These are phyloP conservation scores for Rhodotorula sp. DNA, from an alignment of 1,284 basidiomycete genomes.

Conservation along the genomic window DNA sequence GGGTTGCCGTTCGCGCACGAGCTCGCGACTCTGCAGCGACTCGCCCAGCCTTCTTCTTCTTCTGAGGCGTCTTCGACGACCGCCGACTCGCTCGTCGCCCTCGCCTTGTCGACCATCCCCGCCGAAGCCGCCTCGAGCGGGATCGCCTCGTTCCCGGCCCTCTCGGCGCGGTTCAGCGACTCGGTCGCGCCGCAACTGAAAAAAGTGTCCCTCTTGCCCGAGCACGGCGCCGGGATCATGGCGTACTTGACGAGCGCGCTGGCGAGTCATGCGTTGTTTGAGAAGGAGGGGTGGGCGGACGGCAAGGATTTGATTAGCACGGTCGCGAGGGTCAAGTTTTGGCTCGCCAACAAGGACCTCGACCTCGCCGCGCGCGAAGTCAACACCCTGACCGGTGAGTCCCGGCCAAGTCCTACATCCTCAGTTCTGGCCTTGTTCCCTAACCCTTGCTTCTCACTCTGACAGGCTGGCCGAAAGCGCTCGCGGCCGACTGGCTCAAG, in stretches of 20 bases:
- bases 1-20: slow-evolving; percentile 37
- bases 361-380: slow-evolving; percentile 87
- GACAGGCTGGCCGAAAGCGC: slow-evolving; percentile 70
- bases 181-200: slow-evolving; percentile 81
- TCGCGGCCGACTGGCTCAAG: slow-evolving; percentile 87
- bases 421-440: not conserved
- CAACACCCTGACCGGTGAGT: slow-evolving; percentile 70
- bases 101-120: slow-evolving; percentile 65
- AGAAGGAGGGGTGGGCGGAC: slow-evolving; percentile 64
- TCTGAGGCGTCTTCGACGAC: not conserved
- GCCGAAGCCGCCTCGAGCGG: slow-evolving; percentile 68
- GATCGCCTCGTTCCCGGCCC: slow-evolving; percentile 83
- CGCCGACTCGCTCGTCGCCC: slow-evolving; percentile 56
- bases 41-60: slow-evolving; percentile 13
- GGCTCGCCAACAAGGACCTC: slow-evolving; percentile 86
- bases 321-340: slow-evolving; percentile 83
- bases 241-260: slow-evolving; percentile 79
- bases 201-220: slow-evolving; percentile 83
- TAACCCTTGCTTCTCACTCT: not conserved
- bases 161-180: slow-evolving; percentile 83
- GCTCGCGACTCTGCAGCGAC: slow-evolving; percentile 34
- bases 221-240: slow-evolving; percentile 73
- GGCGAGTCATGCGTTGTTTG: slow-evolving; percentile 75
- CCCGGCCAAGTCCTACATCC: not conserved
- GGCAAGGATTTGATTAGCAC: slow-evolving; percentile 84